Base-by-base conservation (phyloP, 2,329 filamentous ascomycete genomes). In the Fusarium hostae region DNA sequence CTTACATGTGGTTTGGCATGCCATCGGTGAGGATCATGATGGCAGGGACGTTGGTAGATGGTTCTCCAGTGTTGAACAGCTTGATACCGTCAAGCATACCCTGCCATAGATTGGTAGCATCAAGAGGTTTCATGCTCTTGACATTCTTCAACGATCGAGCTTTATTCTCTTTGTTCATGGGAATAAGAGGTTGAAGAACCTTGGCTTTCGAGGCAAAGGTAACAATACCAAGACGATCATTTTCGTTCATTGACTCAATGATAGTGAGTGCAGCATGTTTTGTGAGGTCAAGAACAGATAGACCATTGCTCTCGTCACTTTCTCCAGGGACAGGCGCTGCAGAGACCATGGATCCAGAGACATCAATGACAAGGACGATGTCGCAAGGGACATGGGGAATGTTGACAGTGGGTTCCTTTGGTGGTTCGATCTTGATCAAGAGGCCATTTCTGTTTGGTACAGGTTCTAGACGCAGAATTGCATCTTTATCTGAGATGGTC, bases 181-280 rank as follows among this genome's bases (percentile, higher is more conserved):
- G 73, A 1, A 79, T 78, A 24, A 90, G 82, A 1, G 76, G 63
- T 66, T 87, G 86, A 2, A 89, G 70, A 6, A 83, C 82, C 48
- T 77, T 79, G 11, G 84, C 83, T 4, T 77, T 71, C 15, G 73
- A 78, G 5, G 82, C 80, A 66, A 90, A 91, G 0, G 86, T 87
- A 4, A 91, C 86, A 35, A 91, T 87, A 8, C 86, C 88, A 0
- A 91, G 78, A 8, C 88, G 81, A 71, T 91, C 89, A 1, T 77
- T 70, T n/a, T 85, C 82, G 34, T 86, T 81, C 67, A 91, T 79
- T 0, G 87, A 88, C 71, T 88, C 85, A 13, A 90, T 73, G 22
- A 91, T 89, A 11, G 88, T 89, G 10, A 83, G 82, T 3, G 87
- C 86, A 2, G 88, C 87, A 71, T 91, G 88, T 73, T 90, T 90